Evolutionary conservation across 2,329 filamentous ascomycete genomes (phyloP).

Genomic region (Epichloe baconii): DNA sequence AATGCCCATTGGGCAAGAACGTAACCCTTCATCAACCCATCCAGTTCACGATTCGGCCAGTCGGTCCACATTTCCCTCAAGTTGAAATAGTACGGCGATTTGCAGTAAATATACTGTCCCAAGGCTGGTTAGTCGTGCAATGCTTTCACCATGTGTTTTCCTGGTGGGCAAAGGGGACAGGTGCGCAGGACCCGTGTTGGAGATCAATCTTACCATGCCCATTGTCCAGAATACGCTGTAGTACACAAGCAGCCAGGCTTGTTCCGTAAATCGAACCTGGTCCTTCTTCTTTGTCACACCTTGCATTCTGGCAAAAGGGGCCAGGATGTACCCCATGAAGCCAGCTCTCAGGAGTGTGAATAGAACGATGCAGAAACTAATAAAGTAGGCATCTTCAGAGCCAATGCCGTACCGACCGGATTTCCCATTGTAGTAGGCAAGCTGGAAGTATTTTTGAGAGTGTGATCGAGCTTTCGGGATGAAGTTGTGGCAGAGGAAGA

Average conservation of each 20-base stretch:
- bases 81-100: conserved; percentile 68
- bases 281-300: conserved; percentile 69
- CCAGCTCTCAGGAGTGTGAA: conserved; percentile 79
- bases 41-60: conserved; percentile 70
- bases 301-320: conserved; percentile 57
- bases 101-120: conserved; percentile 62
- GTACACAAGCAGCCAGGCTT: conserved; percentile 83
- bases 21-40: conserved; percentile 74
- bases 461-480: conserved; percentile 68
- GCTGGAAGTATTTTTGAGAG: conserved; percentile 77
- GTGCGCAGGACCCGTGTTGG: not conserved
- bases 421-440: conserved; percentile 66
- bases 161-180: not conserved
- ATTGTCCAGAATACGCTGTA: conserved; percentile 70
- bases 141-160: not conserved
- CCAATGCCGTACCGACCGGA: conserved; percentile 64
- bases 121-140: not conserved
- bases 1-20: conserved; percentile 84
- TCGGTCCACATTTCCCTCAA: conserved; percentile 68
- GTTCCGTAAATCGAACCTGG: conserved; percentile 77
- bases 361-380: conserved; percentile 65
- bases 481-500: conserved; percentile 68
- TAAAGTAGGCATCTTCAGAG: conserved; percentile 64
- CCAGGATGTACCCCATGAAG: conserved; percentile 76
- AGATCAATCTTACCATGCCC: conserved; percentile 53